Conservation (phyloP, 1,284 basidiomycete species). For the Athelia psychrophila region DNA sequence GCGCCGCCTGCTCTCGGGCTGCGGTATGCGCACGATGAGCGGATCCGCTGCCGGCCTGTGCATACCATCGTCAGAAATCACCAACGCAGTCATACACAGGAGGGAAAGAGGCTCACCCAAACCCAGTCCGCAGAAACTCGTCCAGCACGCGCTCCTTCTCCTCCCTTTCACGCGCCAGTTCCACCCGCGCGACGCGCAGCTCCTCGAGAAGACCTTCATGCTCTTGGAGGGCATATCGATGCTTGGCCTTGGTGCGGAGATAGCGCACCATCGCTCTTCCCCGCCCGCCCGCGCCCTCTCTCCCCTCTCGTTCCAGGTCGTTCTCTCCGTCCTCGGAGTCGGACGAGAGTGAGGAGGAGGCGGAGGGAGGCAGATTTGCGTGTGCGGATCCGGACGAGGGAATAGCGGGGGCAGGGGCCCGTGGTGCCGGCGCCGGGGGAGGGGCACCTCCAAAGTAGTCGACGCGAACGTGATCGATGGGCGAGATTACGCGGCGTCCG, state of each 20-base stretch:
- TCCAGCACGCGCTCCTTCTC: constrained; percentile 58
- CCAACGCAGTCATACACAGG: background rate
- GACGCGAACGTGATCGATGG: constrained; percentile 12
- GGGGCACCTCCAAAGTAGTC: constrained; percentile 7
- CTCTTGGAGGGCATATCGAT: constrained; percentile 57
- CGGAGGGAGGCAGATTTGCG: background rate
- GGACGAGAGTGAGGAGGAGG: background rate
- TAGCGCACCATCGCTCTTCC: constrained; percentile 65
- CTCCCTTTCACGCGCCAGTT: constrained; percentile 47
- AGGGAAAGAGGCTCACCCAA: constrained; percentile 41
- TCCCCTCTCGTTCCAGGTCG: constrained; percentile 25
- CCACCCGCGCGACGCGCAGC: constrained; percentile 48
- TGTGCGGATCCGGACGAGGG: background rate
- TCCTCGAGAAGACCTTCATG: constrained; percentile 64
- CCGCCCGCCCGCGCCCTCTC: constrained; percentile 45
- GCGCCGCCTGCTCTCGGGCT: constrained; percentile 4
- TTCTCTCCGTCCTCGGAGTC: constrained; percentile 22
- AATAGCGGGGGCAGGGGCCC: background rate
- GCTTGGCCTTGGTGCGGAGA: constrained; percentile 76
- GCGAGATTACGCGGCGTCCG: constrained; percentile 15
- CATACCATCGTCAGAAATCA: constrained; percentile 1
- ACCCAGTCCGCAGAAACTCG: constrained; percentile 42
- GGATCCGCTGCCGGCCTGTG: constrained; percentile 22
- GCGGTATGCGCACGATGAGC: constrained; percentile 20
- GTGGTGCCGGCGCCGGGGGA: too few species aligned